Evolutionary conservation across 306 rosid genomes (phyloP).

Genomic region (Sicyos baderoa): DNA sequence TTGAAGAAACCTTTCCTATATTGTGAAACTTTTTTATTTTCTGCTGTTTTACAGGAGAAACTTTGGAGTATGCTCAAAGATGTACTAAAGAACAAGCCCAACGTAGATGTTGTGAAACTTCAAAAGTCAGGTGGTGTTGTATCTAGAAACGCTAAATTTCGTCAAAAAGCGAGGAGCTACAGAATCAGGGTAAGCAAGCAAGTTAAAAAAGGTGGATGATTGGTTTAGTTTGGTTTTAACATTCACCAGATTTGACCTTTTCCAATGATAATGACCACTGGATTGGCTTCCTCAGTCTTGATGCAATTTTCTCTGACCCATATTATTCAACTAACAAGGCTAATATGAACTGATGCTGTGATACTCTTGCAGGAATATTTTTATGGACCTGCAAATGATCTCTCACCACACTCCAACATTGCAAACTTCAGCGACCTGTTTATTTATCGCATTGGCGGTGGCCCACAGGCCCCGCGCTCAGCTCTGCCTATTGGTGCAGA

Average conservation of each 20-base stretch:
- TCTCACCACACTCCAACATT: slow-evolving; percentile 80
- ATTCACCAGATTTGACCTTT: background rate
- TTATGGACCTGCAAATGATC: slow-evolving; percentile 82
- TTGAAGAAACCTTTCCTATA: background rate
- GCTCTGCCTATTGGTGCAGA: slow-evolving; percentile 98
- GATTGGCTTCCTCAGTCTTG: background rate
- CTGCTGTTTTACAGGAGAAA: slow-evolving; percentile 50
- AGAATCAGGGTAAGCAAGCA: slow-evolving; percentile 62
- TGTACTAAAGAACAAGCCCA: slow-evolving; percentile 63
- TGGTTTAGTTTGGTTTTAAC: background rate
- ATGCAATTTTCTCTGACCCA: background rate
- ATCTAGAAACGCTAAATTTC: slow-evolving; percentile 62
- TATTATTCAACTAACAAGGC: background rate
- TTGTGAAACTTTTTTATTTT: background rate
- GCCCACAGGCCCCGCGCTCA: slow-evolving; percentile 96
- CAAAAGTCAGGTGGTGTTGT: slow-evolving; percentile 98
- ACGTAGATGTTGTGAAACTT: slow-evolving; percentile 89
- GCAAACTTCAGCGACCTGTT: slow-evolving; percentile 69
- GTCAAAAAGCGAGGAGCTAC: slow-evolving; percentile 65
- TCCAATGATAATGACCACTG: background rate
- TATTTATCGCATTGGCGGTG: slow-evolving; percentile 85
- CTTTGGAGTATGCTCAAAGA: slow-evolving; percentile 87
- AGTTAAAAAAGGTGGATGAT: background rate
- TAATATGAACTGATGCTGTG: slow-evolving; percentile 18
- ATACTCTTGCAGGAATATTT: slow-evolving; percentile 70